Base-by-base conservation (phyloP, 495 filamentous ascomycete species). In the Bryoglossum gracile region DNA sequence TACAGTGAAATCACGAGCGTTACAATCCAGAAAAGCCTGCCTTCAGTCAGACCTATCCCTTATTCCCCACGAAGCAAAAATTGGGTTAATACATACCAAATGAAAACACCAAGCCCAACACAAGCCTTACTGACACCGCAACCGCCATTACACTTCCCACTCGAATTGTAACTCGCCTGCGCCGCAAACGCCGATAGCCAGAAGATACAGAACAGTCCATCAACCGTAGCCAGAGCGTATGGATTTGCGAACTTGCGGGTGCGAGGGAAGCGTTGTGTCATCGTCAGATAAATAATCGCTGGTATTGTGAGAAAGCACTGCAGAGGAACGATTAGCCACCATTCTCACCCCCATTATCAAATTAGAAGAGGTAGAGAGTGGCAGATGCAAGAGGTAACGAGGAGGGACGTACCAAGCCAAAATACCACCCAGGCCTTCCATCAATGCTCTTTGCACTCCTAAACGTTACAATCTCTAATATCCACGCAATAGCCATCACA, bases 291-390 rank as follows among this genome's bases (percentile, higher is more conserved):
- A 49, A 95, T 76, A 52, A 92, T 76, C 19, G 80, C 86, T 4
- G 89, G 89, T 46, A 89, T 74, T 48, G 80, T 82, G 50, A 95
- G 65, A 77, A 89, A 94, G 68, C 86, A 92, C 90, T 95, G 51
- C 50, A 52, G 48, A 45, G n/a, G n/a, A n/a, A 8, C 43, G 40
- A 54, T 14, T 43, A 41, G 35, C 43, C 35, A 45, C 36, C 22
- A 38, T 39, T 32, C 23, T 33, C 19, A 11, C 43, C 16, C 8
- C 1, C 25, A 11, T 19, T 11, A 22, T 22, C 11, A 40, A 8
- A 14, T 3, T n/a, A 26, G 22, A n/a, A 3, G 38, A 8, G 9
- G 38, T 42, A n/a, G 10, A 19, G 14, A 23, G 19, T 19, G 38
- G 25, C 38, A 42, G 0, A 44, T 35, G 43, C 25, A n/a, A n/a